Conservation (phyloP, 768 basidiomycete species). For the Sporobolomyces phaffii region DNA sequence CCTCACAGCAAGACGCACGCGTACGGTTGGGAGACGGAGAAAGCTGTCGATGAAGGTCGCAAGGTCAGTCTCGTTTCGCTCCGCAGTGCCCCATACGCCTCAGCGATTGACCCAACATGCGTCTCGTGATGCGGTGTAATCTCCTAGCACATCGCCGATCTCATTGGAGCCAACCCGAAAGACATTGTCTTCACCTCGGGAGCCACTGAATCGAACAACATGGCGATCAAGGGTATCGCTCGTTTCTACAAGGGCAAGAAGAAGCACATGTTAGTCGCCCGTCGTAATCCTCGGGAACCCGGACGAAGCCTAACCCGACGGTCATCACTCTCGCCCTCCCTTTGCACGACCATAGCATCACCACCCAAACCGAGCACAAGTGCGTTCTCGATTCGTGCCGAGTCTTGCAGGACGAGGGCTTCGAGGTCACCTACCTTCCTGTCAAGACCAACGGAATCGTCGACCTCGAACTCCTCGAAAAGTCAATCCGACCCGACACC, state of each 20-base stretch:
- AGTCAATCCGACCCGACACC: conserved; percentile 76
- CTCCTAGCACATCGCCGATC: conserved; percentile 71
- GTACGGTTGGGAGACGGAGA: conserved; percentile 98
- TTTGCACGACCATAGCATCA: conserved; percentile 34
- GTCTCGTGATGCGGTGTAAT: not conserved
- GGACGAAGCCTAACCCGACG: no score
- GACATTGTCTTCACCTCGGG: conserved; percentile 97
- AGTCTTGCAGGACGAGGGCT: conserved; percentile 90
- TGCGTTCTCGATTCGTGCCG: conserved; percentile 97
- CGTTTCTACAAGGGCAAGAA: conserved; percentile 91
- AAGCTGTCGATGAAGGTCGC: conserved; percentile 84
- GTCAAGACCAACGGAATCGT: conserved; percentile 80
- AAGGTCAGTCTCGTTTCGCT: conserved; percentile 52
- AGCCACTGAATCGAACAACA: conserved; percentile 95
- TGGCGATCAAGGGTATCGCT: conserved; percentile 93
- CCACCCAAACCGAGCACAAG: conserved; percentile 72
- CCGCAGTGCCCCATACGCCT: not conserved
- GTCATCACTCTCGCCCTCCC: no score
- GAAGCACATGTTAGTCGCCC: conserved; percentile 67
- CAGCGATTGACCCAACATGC: no score
- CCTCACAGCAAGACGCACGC: conserved; percentile 97
- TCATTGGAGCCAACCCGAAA: conserved; percentile 90
- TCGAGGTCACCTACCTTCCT: conserved; percentile 95
- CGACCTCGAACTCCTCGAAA: conserved; percentile 69
- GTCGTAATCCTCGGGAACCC: no score